Evolutionary conservation across 1,284 basidiomycete species (phyloP), one percentile per base, ranked within the genome.

Genomic region (Fomitopsis schrenkii): DNA sequence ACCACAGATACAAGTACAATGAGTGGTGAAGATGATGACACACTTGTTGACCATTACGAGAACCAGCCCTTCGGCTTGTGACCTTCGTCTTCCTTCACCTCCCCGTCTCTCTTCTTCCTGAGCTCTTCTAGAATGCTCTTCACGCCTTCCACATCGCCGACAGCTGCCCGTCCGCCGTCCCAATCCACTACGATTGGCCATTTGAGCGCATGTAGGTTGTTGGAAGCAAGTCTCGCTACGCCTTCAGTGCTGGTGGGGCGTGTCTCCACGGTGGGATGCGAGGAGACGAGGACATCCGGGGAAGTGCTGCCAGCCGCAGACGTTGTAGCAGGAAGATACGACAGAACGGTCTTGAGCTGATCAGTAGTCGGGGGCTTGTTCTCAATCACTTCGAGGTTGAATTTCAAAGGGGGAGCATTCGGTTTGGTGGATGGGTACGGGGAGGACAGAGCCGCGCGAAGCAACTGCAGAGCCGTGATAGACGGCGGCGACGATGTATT

Each of bases 131-230:
- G 67, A 15, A 92, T 86, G 1, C 70, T 69, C 57, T 80, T 82
- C 17, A 91, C 89, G 19, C 85, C 85, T 7, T 88, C 85, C n/a
- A 86, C 75, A 59, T 87, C 82, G 0, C 90, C 90, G 0, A 91
- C 74, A 30, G 80, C 80, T 12, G 83, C 88, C 48, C 78, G 78
- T 0, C 90, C 90, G n/a, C 76, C 80, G n/a, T 77, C 72, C 90
- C 90, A 92, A 66, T 92, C 85, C 2, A 92, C 90, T 1, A 92
- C 88, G 54, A 92, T 81, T 0, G 90, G 90, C 88, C 88, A 92
- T 67, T 86, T 90, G 40, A 70, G 61, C 17, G 68, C 68, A 42
- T 68, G 79, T 0, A 85, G 87, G 58, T 86, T 85, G 69, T 78
- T 76, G 35, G 73, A 64, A 0, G 79, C 88, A 8, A 89, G 75